Evolutionary conservation across 176 grass and related monocot species (phyloP).

Genomic region (Aegilops tauschii): DNA sequence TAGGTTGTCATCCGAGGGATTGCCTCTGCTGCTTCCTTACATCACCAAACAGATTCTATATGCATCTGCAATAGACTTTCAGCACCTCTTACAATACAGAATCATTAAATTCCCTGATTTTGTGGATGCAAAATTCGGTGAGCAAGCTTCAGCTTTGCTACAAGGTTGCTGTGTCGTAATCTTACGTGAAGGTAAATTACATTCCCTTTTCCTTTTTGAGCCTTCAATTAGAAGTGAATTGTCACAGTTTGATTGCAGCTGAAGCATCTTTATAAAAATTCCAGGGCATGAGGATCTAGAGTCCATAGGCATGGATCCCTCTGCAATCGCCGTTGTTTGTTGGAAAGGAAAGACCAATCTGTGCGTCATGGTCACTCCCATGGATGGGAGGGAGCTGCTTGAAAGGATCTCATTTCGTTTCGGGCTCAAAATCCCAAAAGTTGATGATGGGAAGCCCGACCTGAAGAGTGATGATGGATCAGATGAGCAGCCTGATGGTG

Average conservation of each 20-base stretch:
- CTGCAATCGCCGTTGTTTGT: slow-evolving; percentile 71
- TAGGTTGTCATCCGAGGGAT: slow-evolving; percentile 91
- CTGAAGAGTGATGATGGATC: slow-evolving; percentile 18
- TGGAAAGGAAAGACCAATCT: slow-evolving; percentile 99
- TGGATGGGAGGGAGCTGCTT: slow-evolving; percentile 80
- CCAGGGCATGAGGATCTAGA: slow-evolving; percentile 47
- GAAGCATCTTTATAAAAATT: slow-evolving; percentile 9
- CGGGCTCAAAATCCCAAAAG: slow-evolving; percentile 30
- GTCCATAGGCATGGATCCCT: slow-evolving; percentile 52
- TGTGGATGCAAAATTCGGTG: slow-evolving; percentile 60
- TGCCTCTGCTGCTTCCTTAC: slow-evolving; percentile 82
- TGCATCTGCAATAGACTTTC: slow-evolving; percentile 65
- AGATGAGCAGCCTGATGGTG: slow-evolving; percentile 2
- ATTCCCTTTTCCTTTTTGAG: not conserved
- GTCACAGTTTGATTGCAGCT: not conserved
- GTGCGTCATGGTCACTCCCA: slow-evolving; percentile 79
- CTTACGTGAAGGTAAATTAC: slow-evolving; percentile 57
- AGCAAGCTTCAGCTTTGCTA: slow-evolving; percentile 62
- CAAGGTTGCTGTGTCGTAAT: slow-evolving; percentile 81
- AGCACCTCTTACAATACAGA: slow-evolving; percentile 84
- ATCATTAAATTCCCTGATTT: slow-evolving; percentile 87
- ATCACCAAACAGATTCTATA: slow-evolving; percentile 80
- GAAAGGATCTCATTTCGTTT: slow-evolving; percentile 69
- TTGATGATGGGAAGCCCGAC: slow-evolving; percentile 11
- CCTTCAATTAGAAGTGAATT: not conserved